A percentile compares a stretch with the other conserved stretches of the same genome.
phyloP scores from a whole-genome alignment of 768 basidiomycete genomes.

The Psilocybe cubensis region DNA sequence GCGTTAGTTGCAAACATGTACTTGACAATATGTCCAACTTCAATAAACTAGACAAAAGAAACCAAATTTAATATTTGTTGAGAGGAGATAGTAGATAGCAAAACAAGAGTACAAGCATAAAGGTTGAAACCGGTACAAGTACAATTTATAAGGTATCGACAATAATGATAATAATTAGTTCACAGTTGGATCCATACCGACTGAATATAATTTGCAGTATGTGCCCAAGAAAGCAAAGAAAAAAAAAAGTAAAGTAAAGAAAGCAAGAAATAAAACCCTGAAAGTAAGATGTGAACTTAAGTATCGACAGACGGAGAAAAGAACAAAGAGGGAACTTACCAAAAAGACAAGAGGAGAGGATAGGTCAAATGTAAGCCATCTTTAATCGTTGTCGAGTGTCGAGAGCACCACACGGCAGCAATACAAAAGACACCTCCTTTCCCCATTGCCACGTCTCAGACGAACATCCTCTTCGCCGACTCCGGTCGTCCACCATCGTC shows the following conservation, averaged over 20 bases:
- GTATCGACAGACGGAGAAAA: background rate
- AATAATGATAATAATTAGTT: background rate
- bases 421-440: background rate
- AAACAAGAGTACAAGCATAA: background rate
- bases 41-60: background rate
- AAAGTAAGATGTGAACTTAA: background rate
- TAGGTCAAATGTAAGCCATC: background rate
- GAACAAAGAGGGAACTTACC: background rate
- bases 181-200: background rate
- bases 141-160: background rate
- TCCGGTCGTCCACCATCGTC: slow-evolving; percentile 27
- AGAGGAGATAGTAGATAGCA: background rate
- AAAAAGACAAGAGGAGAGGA: background rate
- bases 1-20: background rate
- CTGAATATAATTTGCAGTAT: background rate
- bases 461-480: slow-evolving; percentile 23
- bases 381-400: too few species aligned
- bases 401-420: slow-evolving; percentile 2
- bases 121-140: background rate
- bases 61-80: background rate
- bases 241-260: background rate
- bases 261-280: background rate
- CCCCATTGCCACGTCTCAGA: background rate
- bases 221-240: background rate
- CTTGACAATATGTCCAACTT: background rate